Evolutionary conservation across 495 filamentous ascomycete species (phyloP), one percentile per base, ranked within the genome.

Genomic region (Penicillium soppii): DNA sequence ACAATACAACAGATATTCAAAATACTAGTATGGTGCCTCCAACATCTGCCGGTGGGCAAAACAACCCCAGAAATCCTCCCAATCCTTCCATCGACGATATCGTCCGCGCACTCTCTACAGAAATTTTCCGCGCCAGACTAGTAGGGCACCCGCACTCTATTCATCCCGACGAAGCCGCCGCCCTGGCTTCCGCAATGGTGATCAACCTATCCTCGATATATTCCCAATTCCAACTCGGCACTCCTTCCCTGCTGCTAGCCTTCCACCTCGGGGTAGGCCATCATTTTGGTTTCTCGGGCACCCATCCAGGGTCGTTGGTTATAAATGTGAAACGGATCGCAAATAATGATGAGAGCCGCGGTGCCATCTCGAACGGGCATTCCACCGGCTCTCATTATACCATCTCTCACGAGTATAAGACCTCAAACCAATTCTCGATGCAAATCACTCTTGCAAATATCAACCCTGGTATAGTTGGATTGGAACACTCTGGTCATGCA

Each of bases 251-350:
- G 5, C 50, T 68, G 20, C 41, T 68, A 15, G 69, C 68, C 16
- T 61, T 72, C 1, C 66, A 74, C 35, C 65, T 77, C 13, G 72
- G 74, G 12, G 49, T 75, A 5, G 67, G 68, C 7, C 70, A 68
- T 15, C 59, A 69, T 38, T 69, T 74, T 23, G 74, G 71, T 0
- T 56, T 68, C 25, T 22, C 62, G 7, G 56, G 63, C 1, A 45
- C 59, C 3, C 58, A 54, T 3, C 61, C 60, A 17, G 61, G 50
- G 9, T 41, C 55, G 1, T 53, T 72, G 27, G 32, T 53, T 7
- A 54, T 73, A 7, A 43, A 65, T 29, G 48, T 66, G 17, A 54
- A 68, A 26, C 42, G 39, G 9, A 30, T 43, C 22, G 12, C 25
- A 8, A 33, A 37, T 48, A n/a, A 48, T 3, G 32, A 25, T 13